phyloP scores from a whole-genome alignment of 768 basidiomycete species.

The Tricholoma saponaceum region DNA sequence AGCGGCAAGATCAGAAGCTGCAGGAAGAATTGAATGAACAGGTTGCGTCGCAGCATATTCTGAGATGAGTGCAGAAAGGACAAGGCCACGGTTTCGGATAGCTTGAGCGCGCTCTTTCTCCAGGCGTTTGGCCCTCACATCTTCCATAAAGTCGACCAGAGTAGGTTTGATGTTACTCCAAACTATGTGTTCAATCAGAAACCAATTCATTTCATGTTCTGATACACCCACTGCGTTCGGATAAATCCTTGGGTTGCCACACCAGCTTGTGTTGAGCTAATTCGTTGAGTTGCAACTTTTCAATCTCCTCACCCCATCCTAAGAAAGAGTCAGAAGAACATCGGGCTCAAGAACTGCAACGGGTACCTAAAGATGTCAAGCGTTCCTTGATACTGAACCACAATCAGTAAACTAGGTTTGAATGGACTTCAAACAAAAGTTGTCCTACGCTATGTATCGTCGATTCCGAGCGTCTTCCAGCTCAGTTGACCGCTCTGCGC shows the following conservation, averaged over 20 bases:
- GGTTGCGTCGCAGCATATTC: conserved; percentile 9
- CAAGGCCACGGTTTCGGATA: conserved; percentile 4
- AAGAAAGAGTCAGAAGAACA: background rate
- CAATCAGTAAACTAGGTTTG: background rate
- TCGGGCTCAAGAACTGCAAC: background rate
- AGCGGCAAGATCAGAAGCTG: conserved; percentile 13
- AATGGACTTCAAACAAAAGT: background rate
- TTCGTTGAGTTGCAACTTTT: conserved; percentile 2
- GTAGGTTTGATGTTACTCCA: conserved; percentile 15
- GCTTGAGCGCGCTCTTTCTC: background rate
- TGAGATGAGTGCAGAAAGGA: conserved; percentile 10
- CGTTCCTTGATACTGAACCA: conserved; percentile 7
- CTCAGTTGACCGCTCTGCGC: conserved; percentile 6
- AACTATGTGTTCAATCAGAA: conserved; percentile 1
- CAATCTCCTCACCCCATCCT: conserved; percentile 17
- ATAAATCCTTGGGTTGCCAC: conserved; percentile 6
- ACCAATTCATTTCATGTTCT: background rate
- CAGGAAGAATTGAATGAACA: conserved; percentile 11
- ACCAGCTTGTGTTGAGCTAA: conserved; percentile 12
- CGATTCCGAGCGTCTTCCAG: conserved; percentile 11
- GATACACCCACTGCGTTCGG: conserved; percentile 8
- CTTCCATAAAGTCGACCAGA: conserved; percentile 13
- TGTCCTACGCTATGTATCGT: conserved; percentile 12
- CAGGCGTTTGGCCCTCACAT: conserved; percentile 9
- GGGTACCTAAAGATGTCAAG: conserved; percentile 6